These are phyloP conservation scores for Globisporangium spinosum DNA, from an alignment of 352 stramenopile species.

Conservation along the genomic window DNA sequence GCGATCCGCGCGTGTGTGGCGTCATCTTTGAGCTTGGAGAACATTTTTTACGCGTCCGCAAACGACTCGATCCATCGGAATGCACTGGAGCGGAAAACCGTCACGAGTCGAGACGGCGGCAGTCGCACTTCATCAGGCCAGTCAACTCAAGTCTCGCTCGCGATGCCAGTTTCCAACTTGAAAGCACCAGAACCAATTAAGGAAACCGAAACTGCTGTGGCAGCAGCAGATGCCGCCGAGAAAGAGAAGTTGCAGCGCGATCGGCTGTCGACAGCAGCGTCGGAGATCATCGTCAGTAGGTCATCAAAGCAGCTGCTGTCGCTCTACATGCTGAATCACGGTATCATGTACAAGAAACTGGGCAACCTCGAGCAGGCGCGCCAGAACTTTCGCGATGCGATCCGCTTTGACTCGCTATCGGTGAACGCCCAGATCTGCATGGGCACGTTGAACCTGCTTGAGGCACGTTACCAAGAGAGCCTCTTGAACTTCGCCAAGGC, in stretches of 20 bases:
- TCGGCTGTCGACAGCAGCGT: not conserved
- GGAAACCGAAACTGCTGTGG: not conserved
- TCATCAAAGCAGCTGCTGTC: slow-evolving; percentile 63
- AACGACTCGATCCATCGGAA: slow-evolving; percentile 48
- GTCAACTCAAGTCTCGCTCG: slow-evolving; percentile 3
- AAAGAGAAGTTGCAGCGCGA: not conserved
- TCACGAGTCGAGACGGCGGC: slow-evolving; percentile 22
- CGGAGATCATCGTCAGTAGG: slow-evolving; percentile 33
- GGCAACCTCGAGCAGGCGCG: slow-evolving; percentile 40
- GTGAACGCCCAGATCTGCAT: slow-evolving; percentile 50
- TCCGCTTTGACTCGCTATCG: slow-evolving; percentile 67
- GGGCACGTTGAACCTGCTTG: slow-evolving; percentile 52
- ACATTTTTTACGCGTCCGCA: slow-evolving; percentile 65
- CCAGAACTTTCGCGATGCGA: slow-evolving; percentile 55
- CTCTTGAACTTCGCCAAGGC: slow-evolving; percentile 34
- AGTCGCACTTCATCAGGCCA: not conserved
- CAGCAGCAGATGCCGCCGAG: not conserved
- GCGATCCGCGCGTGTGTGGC: slow-evolving; percentile 55
- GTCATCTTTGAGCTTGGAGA: slow-evolving; percentile 51
- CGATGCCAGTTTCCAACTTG: slow-evolving; percentile 3
- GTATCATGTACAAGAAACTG: slow-evolving; percentile 58
- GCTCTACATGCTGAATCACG: slow-evolving; percentile 71
- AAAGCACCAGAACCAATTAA: not conserved
- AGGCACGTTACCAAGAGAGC: slow-evolving; percentile 37
- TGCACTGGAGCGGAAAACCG: slow-evolving; percentile 49